Percentiles rank a stretch among this genome's conserved stretches.
Evolutionary conservation across 495 filamentous ascomycete species (phyloP).

Genomic region (Lasiosphaeriaceae sp.): DNA sequence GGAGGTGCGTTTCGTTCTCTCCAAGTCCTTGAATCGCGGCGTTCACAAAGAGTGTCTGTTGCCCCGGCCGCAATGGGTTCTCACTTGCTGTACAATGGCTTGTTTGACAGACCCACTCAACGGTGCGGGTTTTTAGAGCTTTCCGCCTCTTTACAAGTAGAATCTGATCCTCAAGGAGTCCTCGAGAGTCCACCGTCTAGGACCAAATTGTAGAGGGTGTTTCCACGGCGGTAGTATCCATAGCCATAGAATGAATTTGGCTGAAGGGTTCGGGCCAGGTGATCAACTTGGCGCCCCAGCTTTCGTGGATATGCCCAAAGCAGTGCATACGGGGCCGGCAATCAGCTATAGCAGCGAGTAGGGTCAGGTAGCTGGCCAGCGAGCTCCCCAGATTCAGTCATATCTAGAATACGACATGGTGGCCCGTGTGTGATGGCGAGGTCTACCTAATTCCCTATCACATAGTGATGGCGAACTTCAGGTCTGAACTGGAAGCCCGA

Average conservation of each 20-base stretch:
- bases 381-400: slow-evolving; percentile 26
- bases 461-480: too few relatives aligned
- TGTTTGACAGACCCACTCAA: too few relatives aligned
- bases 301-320: slow-evolving; percentile 75
- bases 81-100: too few relatives aligned
- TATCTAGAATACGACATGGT: slow-evolving; percentile 56
- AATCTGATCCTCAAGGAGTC: too few relatives aligned
- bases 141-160: too few relatives aligned
- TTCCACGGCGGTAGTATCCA: too few relatives aligned
- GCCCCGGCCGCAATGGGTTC: too few relatives aligned
- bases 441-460: slow-evolving; percentile 47
- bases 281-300: slow-evolving; percentile 61
- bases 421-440: slow-evolving; percentile 75
- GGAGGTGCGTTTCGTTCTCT: background rate
- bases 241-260: too few relatives aligned
- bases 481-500: slow-evolving; percentile 27
- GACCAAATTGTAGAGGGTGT: too few relatives aligned
- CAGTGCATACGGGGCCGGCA: slow-evolving; percentile 58
- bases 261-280: slow-evolving; percentile 40
- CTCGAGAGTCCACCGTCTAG: too few relatives aligned
- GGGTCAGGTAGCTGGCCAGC: slow-evolving; percentile 54
- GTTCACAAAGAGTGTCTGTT: background rate
- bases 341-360: slow-evolving; percentile 53
- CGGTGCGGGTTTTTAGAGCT: too few relatives aligned
- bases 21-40: background rate